Percentiles rank a stretch among this genome's conserved stretches.
phyloP scores from a whole-genome alignment of 164 flowering plant species.

The Chimonanthus praecox region DNA sequence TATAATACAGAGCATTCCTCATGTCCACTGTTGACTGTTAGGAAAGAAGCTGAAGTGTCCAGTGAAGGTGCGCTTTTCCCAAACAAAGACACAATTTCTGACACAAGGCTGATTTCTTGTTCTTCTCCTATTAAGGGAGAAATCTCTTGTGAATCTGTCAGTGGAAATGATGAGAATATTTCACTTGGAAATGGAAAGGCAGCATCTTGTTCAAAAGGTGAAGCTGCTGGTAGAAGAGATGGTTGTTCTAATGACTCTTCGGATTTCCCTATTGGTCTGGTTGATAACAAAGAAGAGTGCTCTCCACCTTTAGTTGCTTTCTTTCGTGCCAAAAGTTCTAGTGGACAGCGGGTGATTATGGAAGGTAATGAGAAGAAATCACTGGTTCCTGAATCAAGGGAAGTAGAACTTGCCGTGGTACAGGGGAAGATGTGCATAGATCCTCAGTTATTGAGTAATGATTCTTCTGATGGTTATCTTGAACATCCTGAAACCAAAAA shows the following conservation, averaged over 20 bases:
- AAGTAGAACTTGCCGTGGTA: conserved; percentile 12
- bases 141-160: conserved; percentile 12
- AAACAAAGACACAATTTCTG: conserved; percentile 18
- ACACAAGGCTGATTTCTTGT: conserved; percentile 14
- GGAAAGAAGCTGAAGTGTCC: conserved; percentile 17
- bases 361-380: conserved; percentile 17
- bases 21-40: conserved; percentile 18
- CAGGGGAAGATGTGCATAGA: conserved; percentile 7
- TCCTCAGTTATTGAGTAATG: conserved; percentile 12
- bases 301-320: conserved; percentile 6
- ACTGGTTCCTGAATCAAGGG: conserved; percentile 20
- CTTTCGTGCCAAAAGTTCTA: conserved; percentile 4
- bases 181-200: conserved; percentile 2
- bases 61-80: conserved; percentile 17
- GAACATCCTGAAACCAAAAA: conserved; percentile 14
- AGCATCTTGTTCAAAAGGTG: conserved; percentile 2
- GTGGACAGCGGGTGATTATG: conserved; percentile 1
- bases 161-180: conserved; percentile 10
- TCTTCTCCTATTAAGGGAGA: conserved; percentile 18
- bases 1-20: conserved; percentile 10
- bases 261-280: conserved; percentile 3
- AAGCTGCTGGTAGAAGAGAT: conserved; percentile 1
- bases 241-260: conserved; percentile 3
- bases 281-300: conserved; percentile 6
- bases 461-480: conserved; percentile 7